Evolutionary conservation across 2,329 filamentous ascomycete species (phyloP).

Genomic region (Neocatenulostroma microsporum): DNA sequence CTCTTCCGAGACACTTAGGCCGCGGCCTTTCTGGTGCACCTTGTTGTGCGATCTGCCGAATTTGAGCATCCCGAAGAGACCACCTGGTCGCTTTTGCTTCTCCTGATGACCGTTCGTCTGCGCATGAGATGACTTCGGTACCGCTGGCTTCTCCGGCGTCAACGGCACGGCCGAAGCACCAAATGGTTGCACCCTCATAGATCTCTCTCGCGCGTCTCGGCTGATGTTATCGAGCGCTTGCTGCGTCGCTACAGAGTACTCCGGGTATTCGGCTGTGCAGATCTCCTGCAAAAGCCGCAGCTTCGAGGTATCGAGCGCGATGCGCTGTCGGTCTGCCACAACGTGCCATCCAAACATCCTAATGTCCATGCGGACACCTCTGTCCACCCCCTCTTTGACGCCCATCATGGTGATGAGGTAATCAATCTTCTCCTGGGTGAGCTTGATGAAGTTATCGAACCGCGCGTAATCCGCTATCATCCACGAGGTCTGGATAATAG

Average conservation of each 20-base stretch:
- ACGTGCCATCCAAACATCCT: constrained; percentile 43
- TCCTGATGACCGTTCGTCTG: constrained; percentile 3
- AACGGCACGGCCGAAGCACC: constrained; percentile 1
- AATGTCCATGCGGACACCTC: constrained; percentile 39
- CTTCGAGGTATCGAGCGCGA: constrained; percentile 34
- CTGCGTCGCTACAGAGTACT: constrained; percentile 37
- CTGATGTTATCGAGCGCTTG: constrained; percentile 38
- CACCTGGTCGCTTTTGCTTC: constrained; percentile 19
- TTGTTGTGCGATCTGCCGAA: constrained; percentile 13
- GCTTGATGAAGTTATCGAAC: constrained; percentile 35
- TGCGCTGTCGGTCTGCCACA: constrained; percentile 23
- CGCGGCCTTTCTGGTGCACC: constrained; percentile 5
- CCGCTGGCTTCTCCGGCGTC: background rate
- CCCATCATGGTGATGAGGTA: constrained; percentile 37
- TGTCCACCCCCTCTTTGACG: constrained; percentile 38
- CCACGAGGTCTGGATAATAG: constrained; percentile 31
- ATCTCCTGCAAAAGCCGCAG: constrained; percentile 38
- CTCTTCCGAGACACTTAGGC: constrained; percentile 10
- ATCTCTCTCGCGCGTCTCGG: constrained; percentile 22
- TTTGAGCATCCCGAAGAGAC: constrained; percentile 21
- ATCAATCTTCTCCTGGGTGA: constrained; percentile 38
- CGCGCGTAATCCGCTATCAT: constrained; percentile 34
- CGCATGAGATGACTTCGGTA: constrained; percentile 2
- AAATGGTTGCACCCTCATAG: constrained; percentile 9
- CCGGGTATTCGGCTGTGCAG: constrained; percentile 36